Conservation (phyloP, 1,284 basidiomycete genomes). For the Schizopora paradoxa region DNA sequence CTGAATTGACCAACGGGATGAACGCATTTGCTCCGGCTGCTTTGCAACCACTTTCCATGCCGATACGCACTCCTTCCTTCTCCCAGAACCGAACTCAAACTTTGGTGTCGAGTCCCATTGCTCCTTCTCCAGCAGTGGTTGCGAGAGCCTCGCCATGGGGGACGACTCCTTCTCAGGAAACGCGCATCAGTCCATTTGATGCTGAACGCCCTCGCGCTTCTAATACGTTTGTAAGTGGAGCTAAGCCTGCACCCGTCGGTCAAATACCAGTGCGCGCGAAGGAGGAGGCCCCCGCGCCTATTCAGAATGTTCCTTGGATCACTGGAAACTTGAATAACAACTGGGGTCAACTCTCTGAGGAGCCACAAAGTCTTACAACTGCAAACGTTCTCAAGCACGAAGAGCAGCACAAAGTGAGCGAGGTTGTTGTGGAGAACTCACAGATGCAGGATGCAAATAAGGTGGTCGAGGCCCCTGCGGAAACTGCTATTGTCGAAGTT, state of each 20-base stretch:
- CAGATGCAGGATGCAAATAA: slow-evolving; percentile 12
- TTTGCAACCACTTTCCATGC: slow-evolving; percentile 9
- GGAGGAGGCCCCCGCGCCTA: slow-evolving; percentile 4
- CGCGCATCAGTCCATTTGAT: slow-evolving; percentile 14
- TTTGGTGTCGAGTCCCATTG: slow-evolving; percentile 7
- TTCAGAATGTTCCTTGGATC: slow-evolving; percentile 5
- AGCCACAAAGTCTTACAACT: slow-evolving; percentile 39
- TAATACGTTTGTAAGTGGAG: slow-evolving; percentile 8
- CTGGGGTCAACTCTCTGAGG: slow-evolving; percentile 12
- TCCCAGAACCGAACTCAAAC: slow-evolving; percentile 8
- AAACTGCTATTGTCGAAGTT: slow-evolving; percentile 16
- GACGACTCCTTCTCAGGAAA: slow-evolving; percentile 1
- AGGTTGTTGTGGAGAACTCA: slow-evolving; percentile 17
- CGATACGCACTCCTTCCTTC: slow-evolving; percentile 4
- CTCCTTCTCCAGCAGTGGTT: slow-evolving; percentile 1
- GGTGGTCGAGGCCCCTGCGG: slow-evolving; percentile 17
- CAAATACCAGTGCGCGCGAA: slow-evolving; percentile 4
- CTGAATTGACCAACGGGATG: no score
- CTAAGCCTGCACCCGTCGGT: not conserved
- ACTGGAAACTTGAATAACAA: not conserved
- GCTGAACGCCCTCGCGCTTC: slow-evolving; percentile 9
- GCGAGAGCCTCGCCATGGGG: slow-evolving; percentile 9
- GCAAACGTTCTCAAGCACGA: slow-evolving; percentile 57
- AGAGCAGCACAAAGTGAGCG: slow-evolving; percentile 36
- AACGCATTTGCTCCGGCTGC: no score